These are phyloP conservation scores for Cinnamomum micranthum DNA, from an alignment of 164 flowering plant species.

Conservation along the genomic window DNA sequence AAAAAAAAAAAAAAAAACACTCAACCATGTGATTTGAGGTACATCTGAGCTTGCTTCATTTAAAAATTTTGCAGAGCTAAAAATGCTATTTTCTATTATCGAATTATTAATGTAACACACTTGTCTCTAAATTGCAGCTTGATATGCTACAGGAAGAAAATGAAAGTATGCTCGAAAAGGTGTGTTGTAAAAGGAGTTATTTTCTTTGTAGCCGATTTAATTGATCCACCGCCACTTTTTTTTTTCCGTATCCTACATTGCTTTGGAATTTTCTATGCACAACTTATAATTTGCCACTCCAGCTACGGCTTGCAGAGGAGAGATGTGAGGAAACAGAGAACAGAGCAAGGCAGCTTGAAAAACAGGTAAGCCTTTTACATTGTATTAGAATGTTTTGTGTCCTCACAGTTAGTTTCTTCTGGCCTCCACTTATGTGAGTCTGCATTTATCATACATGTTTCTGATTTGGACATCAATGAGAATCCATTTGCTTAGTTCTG, in stretches of 20 bases:
- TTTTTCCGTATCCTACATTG: background rate
- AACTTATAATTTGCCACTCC: slow-evolving; percentile 29
- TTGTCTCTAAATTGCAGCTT: slow-evolving; percentile 47
- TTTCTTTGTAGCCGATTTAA: background rate
- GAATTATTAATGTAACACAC: slow-evolving; percentile 1
- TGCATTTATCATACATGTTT: background rate
- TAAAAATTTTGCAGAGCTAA: background rate
- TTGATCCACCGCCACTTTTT: background rate
- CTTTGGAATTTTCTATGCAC: slow-evolving; percentile 7
- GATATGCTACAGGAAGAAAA: slow-evolving; percentile 94
- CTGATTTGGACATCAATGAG: background rate
- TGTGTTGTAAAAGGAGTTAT: slow-evolving; percentile 19
- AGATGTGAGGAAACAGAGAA: slow-evolving; percentile 79
- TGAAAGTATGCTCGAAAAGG: slow-evolving; percentile 78
- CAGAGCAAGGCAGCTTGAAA: slow-evolving; percentile 74
- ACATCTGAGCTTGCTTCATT: background rate
- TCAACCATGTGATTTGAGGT: background rate
- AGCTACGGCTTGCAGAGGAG: slow-evolving; percentile 87
- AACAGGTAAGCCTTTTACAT: slow-evolving; percentile 45
- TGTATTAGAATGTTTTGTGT: background rate
- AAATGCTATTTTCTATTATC: background rate
- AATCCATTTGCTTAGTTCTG: background rate
- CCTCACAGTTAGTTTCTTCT: background rate
- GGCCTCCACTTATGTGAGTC: background rate
- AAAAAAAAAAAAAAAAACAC: no score